A percentile compares a stretch with the other conserved stretches of the same genome.
Conservation (phyloP, 202 grass and related monocot genomes). For the Hordeum pubiflorum region DNA sequence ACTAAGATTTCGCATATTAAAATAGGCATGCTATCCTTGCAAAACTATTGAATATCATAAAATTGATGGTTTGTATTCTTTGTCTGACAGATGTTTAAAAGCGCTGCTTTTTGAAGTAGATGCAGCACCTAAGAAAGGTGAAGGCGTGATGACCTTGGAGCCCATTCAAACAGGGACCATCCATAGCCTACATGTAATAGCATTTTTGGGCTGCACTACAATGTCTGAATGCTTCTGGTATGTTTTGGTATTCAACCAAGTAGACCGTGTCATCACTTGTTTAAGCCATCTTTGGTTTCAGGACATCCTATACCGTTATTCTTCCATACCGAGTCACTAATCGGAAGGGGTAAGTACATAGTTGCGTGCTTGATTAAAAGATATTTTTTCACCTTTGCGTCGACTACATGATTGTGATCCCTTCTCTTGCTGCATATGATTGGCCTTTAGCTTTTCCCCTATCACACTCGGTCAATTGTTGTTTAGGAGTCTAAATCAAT, state of each 20-base stretch:
- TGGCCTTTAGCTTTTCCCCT: slow-evolving; percentile 12
- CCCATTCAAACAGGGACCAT: slow-evolving; percentile 23
- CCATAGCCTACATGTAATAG: slow-evolving; percentile 8
- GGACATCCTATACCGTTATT: not conserved
- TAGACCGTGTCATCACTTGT: not conserved
- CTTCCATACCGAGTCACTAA: not conserved
- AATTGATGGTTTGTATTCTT: not conserved
- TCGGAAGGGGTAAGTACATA: not conserved
- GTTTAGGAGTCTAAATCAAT: slow-evolving; percentile 34
- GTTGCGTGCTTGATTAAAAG: slow-evolving; percentile 2
- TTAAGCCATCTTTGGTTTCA: slow-evolving; percentile 7
- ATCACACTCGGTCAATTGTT: not conserved
- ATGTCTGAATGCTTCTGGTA: slow-evolving; percentile 18
- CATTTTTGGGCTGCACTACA: slow-evolving; percentile 20
- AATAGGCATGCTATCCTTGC: not conserved
- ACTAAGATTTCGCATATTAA: not conserved
- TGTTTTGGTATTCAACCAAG: slow-evolving; percentile 15
- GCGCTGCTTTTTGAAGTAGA: slow-evolving; percentile 19
- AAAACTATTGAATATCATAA: not conserved
- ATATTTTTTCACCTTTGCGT: slow-evolving; percentile 28
- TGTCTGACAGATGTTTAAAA: slow-evolving; percentile 25
- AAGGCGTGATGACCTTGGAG: slow-evolving; percentile 19
- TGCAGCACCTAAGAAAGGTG: slow-evolving; percentile 21
- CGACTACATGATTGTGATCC: slow-evolving; percentile 21
- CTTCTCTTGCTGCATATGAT: slow-evolving; percentile 22